Conservation (phyloP, 148 eudicot genomes). For the Polygonum maritimum region DNA sequence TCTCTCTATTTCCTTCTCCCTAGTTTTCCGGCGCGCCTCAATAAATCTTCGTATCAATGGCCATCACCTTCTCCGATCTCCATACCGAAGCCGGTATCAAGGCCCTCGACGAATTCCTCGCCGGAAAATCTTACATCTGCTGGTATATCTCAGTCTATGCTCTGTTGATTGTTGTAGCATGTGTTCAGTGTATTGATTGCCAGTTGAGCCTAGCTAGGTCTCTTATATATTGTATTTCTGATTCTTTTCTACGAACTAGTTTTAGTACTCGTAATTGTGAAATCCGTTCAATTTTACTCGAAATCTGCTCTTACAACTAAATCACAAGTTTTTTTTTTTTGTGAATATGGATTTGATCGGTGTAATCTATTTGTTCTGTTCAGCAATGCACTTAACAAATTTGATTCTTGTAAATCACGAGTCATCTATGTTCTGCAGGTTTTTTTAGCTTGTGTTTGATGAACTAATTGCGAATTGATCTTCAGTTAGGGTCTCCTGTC, state of each 20-base stretch:
- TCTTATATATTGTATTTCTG: neutral
- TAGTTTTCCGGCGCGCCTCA: neutral
- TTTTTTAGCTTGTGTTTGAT: too few species aligned
- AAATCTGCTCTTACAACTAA: too few species aligned
- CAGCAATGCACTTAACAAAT: too few species aligned
- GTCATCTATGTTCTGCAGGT: too few species aligned
- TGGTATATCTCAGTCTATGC: constrained; percentile 26
- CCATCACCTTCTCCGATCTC: constrained; percentile 66
- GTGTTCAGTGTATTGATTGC: neutral
- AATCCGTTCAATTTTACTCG: too few species aligned
- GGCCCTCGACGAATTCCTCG: constrained; percentile 49
- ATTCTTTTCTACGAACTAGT: neutral
- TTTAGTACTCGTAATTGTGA: too few species aligned
- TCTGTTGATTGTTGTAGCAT: neutral
- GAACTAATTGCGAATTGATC: too few species aligned
- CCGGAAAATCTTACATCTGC: constrained; percentile 61
- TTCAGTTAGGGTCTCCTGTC: too few species aligned
- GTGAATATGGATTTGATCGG: too few species aligned
- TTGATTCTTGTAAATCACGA: too few species aligned
- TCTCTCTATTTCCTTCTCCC: neutral
- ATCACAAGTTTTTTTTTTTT: too few species aligned
- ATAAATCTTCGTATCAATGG: constrained; percentile 23
- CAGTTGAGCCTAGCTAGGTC: neutral
- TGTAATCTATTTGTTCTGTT: too few species aligned
- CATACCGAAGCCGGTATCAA: constrained; percentile 76